Evolutionary conservation across 805 yeast genomes (phyloP), one percentile per base, ranked within the genome.

Genomic region (Naumovozyma baii): DNA sequence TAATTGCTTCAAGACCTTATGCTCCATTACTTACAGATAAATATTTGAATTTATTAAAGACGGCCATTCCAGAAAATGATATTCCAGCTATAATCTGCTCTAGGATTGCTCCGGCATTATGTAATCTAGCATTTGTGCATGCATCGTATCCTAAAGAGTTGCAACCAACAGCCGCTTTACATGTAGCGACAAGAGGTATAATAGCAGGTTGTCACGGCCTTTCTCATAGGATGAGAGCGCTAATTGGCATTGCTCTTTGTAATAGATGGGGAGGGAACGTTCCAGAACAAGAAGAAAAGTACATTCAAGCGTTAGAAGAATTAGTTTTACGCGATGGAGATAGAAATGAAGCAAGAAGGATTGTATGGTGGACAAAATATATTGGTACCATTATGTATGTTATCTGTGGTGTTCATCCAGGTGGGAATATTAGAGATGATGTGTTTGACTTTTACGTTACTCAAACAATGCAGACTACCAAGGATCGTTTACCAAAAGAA

Each of bases 251-350:
- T 25, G 83, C 86, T 2, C 63, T 82, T 18, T 78, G 86, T 61
- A 84, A 80, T 49, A 66, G 92, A 47, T 83, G 90, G 90, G 90
- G 90, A 28, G 85, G 83, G 3, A 86, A 80, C 45, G 63, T 81
- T 10, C 82, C 85, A 13, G 75, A 72, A 32, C 60, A 64, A 34
- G 79, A 76, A 46, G 72, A 67, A 40, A 56, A 46, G 15, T 71
- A 66, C 49, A 72, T 72, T 47, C 56, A 66, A 10, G 62, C 64
- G 5, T 54, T 76, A 28, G 77, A 74, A 48, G 69, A 64, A 36
- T 50, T 73, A 30, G 78, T 75, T 4, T 53, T 71, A 39, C 67
- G 73, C 37, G 68, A 64, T 34, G 70, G 71, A 3, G 58, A 62
- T 44, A 59, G 58, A 34, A 54, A 64, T 16, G 71, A 68, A 25